Evolutionary conservation across 345 rosid species (phyloP), one percentile per base, ranked within the genome.

Genomic region (Corymbia maculata): DNA sequence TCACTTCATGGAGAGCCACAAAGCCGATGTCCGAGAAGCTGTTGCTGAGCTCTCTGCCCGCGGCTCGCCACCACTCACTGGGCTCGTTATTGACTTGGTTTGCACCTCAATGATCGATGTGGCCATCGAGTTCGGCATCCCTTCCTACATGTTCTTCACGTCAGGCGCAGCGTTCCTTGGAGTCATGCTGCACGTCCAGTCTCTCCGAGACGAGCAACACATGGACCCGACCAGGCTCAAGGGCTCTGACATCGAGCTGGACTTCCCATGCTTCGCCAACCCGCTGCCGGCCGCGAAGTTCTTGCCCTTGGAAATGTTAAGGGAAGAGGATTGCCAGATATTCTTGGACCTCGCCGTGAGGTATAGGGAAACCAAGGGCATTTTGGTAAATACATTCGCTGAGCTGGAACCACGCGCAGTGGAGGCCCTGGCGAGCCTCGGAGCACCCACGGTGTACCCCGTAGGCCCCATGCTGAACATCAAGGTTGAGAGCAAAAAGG

Each of bases 71-170:
- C 92, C 2, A 86, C 95, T 95, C 9, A 94, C 92, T 11, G 95
- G 96, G 32, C 44, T 95, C 75, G 93, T 95, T 36, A 61, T 93
- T 21, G 97, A 93, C 90, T 88, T 95, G 95, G 91, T 94, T 64
- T 94, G 94, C 88, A 92, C 92, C 11, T 12, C 87, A 6, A 90
- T 94, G 92, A 92, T 95, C 1, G 96, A 95, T 36, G 92, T 93
- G 7, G 96, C 95, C 1, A 85, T 89, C 50, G 95, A 95, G 55
- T 85, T 93, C 15, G 44, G 87, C 1, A 84, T 92, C 21, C 96
- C 98, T 17, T 88, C 87, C 61, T 95, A 95, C 87, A 4, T 94
- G 30, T 95, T 91, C 79, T 93, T 22, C 88, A 52, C 95, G 13
- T 89, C 93, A 0, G 87, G 90, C 80, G 94, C 94, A 3, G 88